Base-by-base conservation (phyloP, 2,329 filamentous ascomycete species). In the Venturia nashicola region DNA sequence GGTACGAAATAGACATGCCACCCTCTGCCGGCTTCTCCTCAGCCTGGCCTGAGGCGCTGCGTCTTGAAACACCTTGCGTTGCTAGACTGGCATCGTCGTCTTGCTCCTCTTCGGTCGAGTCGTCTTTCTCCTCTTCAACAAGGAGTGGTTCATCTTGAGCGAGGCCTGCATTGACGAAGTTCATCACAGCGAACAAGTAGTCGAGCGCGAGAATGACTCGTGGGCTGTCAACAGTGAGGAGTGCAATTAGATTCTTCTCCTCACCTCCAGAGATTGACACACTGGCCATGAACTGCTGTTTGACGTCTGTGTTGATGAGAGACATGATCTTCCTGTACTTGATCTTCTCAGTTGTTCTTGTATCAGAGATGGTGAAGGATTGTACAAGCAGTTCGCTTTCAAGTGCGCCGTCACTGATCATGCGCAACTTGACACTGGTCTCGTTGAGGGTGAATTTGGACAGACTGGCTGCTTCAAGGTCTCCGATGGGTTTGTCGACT, bases 321-420 rank as follows among this genome's bases (percentile, higher is more conserved):
- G 91, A 92, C 94, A 99, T 97, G 76, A 99, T 97, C 74, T 93
- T 95, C 61, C 91, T 86, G 81, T 95, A 99, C 72, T 96, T 97
- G 78, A 97, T 99, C 6, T 88, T 89, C 70, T 96, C 92, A 63
- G 85, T 84, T 5, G 86, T 86, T n/a, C 95, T 87, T 67, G 89
- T 97, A 73, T 99, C 94, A 64, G 90, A 84, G 68, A 97, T 96
- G 0, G 91, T 96, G 73, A 99, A 97, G 0, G 93, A 94, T 65
- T 94, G 88, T 18, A 99, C 91, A 42, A 96, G 82, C 7, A 99
- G 83, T 72, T 99, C 95, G 2, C 92, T 91, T 73, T 99, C 94
- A 48, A 99, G 76, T 0, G 92, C 92, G 7, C 88, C 87, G 73
- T 99, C 93, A 23, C 89, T 95, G 69, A 97, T 83, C 87, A 97